Percentiles rank a stretch among this genome's conserved stretches.
Evolutionary conservation across 352 stramenopile genomes (phyloP).

Genomic region (Phytophthora kernoviae): DNA sequence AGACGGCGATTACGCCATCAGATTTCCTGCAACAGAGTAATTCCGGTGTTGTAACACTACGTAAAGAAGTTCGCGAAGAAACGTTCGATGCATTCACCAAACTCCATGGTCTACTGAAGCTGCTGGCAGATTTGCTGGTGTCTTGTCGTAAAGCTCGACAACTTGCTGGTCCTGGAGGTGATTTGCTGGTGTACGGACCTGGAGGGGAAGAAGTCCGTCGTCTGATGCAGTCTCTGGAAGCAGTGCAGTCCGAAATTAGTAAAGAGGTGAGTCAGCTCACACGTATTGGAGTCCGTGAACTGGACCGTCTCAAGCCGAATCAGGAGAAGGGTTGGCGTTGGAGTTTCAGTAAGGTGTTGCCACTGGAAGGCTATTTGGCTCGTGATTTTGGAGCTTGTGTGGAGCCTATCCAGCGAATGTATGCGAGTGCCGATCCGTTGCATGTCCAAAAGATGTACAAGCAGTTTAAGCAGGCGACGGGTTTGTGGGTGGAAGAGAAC

Average conservation of each 20-base stretch:
- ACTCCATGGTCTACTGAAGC: conserved; percentile 78
- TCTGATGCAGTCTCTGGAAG: conserved; percentile 83
- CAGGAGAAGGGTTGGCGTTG: conserved; percentile 86
- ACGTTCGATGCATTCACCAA: conserved; percentile 80
- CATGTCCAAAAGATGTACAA: conserved; percentile 89
- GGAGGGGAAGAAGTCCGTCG: conserved; percentile 81
- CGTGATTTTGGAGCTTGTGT: conserved; percentile 86
- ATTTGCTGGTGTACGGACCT: conserved; percentile 85
- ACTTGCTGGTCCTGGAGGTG: conserved; percentile 75
- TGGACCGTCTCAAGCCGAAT: conserved; percentile 87
- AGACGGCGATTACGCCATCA: conserved; percentile 57
- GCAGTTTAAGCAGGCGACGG: conserved; percentile 84
- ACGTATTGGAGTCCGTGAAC: conserved; percentile 77
- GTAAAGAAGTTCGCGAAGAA: conserved; percentile 54
- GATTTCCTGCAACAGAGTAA: conserved; percentile 78
- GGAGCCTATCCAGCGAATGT: conserved; percentile 88
- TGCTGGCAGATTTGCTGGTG: conserved; percentile 82
- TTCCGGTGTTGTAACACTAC: conserved; percentile 72
- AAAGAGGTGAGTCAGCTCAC: conserved; percentile 82
- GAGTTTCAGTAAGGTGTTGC: conserved; percentile 86
- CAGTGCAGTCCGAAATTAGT: conserved; percentile 77
- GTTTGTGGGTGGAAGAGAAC: conserved; percentile 88
- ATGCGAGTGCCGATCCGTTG: conserved; percentile 77
- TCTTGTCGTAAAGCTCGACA: conserved; percentile 85
- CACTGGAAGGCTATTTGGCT: conserved; percentile 81